Evolutionary conservation across 192 early-diverging fungal genomes (phyloP).

Genomic region (Umbelopsis sp.): DNA sequence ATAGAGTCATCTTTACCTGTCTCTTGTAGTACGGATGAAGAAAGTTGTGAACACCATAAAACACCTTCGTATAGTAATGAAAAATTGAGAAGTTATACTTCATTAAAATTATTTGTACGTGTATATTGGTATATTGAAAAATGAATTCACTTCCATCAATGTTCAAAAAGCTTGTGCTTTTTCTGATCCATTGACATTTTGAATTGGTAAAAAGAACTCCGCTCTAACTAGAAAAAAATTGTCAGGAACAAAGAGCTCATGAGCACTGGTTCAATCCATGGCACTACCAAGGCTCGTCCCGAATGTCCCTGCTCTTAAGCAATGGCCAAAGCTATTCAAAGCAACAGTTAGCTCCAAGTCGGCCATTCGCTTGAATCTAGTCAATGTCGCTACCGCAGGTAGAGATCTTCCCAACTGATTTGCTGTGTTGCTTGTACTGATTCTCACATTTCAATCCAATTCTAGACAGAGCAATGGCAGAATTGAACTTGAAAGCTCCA

Average conservation of each 20-base stretch:
- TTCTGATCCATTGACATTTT: not conserved
- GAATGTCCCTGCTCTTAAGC: not conserved
- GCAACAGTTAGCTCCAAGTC: not conserved
- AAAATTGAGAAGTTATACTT: too few species aligned
- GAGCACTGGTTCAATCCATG: not conserved
- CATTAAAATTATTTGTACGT: too few species aligned
- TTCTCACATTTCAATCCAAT: not conserved
- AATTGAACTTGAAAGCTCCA: slow-evolving; percentile 9
- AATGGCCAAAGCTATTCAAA: slow-evolving; percentile 26
- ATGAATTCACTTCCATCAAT: not conserved
- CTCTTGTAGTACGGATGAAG: too few species aligned
- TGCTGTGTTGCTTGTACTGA: not conserved
- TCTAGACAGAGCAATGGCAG: slow-evolving; percentile 22
- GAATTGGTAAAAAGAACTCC: not conserved
- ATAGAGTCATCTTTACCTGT: too few species aligned
- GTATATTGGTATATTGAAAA: too few species aligned
- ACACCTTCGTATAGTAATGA: too few species aligned
- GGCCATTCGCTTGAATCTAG: not conserved
- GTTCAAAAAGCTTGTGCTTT: not conserved
- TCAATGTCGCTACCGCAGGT: slow-evolving; percentile 4
- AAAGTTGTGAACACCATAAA: too few species aligned
- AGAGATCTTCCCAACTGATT: not conserved
- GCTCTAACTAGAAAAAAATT: not conserved
- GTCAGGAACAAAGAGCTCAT: not conserved
- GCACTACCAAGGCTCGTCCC: not conserved